Base-by-base conservation (phyloP, 345 rosid genomes). In the Dovyalis caffra region DNA sequence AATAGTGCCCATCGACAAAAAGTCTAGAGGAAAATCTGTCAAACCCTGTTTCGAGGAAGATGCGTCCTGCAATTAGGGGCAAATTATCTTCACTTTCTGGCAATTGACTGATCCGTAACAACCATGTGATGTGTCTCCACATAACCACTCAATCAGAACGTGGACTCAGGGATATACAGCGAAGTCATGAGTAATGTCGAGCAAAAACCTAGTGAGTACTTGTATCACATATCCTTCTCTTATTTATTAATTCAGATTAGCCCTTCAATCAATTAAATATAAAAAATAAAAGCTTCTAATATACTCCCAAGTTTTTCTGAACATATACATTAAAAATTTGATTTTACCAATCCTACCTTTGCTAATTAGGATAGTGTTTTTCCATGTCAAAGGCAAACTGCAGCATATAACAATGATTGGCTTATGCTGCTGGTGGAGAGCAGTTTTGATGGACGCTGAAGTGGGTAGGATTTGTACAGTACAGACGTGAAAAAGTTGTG, bases 91-190 rank as follows among this genome's bases (percentile, higher is more conserved):
- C 23, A 53, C 23, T 34, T 20, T 7, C 6, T 56, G 45, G 75
- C 35, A 61, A 72, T 71, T 61, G 40, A 62, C 34, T 35, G n/a
- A n/a, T n/a, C 57, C 23, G 21, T 1, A 34, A 20, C 37, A 70
- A 34, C 14, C 68, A 72, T 62, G 75, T 72, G 75, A 72, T 31
- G 68, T 62, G 68, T 38, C 68, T 29, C 14, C n/a, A 47, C 25
- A 10, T 28, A 43, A 45, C 3, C n/a, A 45, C 11, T 33, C 63
- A 3, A 34, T 70, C 56, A 70, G 29, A 49, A 51, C n/a, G 72
- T 31, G 58, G 16, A n/a, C 25, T 14, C 70, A 40, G 45, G 1
- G 56, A 18, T 51, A 33, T 31, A 63, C 57, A 37, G 62, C 62
- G 10, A 63, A 23, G 69, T 16, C 67, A 73, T 73, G 69, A 47